Conservation (phyloP, 345 rosid genomes). For the Ceriops tagal region DNA sequence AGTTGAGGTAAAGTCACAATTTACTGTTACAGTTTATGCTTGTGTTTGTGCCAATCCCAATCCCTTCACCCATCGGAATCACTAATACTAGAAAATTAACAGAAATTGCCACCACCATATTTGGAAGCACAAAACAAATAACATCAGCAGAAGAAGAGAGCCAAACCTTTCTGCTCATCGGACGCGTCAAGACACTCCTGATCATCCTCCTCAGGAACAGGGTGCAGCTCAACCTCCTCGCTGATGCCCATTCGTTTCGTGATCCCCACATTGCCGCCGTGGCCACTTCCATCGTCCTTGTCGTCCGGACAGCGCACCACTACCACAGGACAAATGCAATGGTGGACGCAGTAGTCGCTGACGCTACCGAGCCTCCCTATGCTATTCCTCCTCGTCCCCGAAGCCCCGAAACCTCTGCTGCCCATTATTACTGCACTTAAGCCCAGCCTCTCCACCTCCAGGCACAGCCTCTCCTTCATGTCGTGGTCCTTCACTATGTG, state of each 20-base stretch:
- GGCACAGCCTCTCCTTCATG: slow-evolving; percentile 32
- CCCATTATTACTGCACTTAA: slow-evolving; percentile 34
- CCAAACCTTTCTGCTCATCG: slow-evolving; percentile 36
- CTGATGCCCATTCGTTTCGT: slow-evolving; percentile 1
- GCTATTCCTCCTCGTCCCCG: slow-evolving; percentile 11
- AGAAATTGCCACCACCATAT: background rate
- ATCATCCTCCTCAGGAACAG: slow-evolving; percentile 58
- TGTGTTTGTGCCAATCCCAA: too few relatives aligned
- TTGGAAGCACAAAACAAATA: too few relatives aligned
- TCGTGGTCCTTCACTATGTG: slow-evolving; percentile 36
- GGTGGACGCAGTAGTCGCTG: slow-evolving; percentile 32
- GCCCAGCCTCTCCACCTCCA: slow-evolving; percentile 33
- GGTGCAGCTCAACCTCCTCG: slow-evolving; percentile 36
- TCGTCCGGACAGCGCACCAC: slow-evolving; percentile 21
- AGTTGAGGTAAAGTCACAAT: too few relatives aligned
- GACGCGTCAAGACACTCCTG: slow-evolving; percentile 46
- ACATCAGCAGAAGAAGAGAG: background rate
- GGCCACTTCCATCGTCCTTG: background rate
- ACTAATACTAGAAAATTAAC: background rate
- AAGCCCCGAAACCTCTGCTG: slow-evolving; percentile 31
- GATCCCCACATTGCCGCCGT: slow-evolving; percentile 5
- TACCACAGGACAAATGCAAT: slow-evolving; percentile 29
- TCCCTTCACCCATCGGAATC: background rate
- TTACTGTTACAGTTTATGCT: too few relatives aligned
- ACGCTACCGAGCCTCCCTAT: slow-evolving; percentile 24